Conservation (phyloP, 306 rosid species). For the Cucurbita moschata region DNA sequence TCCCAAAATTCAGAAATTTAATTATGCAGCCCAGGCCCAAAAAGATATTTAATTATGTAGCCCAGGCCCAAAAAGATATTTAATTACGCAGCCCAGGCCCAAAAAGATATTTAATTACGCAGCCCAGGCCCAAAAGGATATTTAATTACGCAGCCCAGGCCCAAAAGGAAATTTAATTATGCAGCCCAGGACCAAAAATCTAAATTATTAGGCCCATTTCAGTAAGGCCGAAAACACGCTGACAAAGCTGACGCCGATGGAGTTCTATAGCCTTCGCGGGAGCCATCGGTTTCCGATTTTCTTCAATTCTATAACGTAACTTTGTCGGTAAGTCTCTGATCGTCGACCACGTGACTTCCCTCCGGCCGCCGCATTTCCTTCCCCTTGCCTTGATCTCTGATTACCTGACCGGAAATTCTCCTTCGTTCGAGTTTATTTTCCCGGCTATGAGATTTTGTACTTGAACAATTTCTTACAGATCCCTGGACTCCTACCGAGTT, state of each 20-base stretch:
- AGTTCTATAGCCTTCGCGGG: background rate
- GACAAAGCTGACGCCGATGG: conserved; percentile 1
- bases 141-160: too few species aligned
- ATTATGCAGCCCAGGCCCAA: background rate
- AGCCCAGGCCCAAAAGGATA: background rate
- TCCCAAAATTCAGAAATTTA: too few species aligned
- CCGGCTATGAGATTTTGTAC: conserved; percentile 1
- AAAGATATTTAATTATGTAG: background rate
- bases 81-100: background rate
- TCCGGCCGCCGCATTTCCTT: background rate
- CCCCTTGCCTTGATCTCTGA: background rate
- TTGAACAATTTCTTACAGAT: background rate
- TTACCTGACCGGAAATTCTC: conserved; percentile 1
- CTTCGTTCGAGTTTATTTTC: background rate
- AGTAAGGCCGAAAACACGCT: background rate
- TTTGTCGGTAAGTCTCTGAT: background rate
- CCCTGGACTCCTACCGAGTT: background rate
- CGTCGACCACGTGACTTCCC: background rate
- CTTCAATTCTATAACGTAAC: background rate
- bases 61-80: background rate
- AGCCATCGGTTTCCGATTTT: background rate
- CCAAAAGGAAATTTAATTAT: too few species aligned
- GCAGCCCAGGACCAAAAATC: background rate
- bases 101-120: background rate
- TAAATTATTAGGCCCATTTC: background rate